A percentile compares a stretch with the other conserved stretches of the same genome.
These are phyloP conservation scores for Lippia alba DNA, from an alignment of 305 asterid genomes.

Conservation along the genomic window DNA sequence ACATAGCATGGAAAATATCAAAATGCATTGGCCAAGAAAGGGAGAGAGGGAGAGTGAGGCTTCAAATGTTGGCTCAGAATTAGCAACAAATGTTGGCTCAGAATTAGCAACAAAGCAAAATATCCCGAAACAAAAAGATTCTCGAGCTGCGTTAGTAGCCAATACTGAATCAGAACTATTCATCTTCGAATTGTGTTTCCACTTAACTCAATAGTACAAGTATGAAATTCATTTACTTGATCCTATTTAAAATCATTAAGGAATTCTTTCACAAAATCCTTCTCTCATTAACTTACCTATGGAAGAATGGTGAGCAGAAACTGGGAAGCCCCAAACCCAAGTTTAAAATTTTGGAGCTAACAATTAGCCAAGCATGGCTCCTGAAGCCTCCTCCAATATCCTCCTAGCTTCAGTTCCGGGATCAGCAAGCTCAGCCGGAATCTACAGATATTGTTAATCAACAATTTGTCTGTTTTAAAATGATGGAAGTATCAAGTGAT, in stretches of 20 bases:
- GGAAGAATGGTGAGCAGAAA: slow-evolving; percentile 21
- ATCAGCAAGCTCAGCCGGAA: slow-evolving; percentile 76
- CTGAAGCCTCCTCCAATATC: slow-evolving; percentile 62
- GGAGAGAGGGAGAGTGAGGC: not conserved
- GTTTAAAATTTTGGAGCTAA: not conserved
- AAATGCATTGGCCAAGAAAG: not conserved
- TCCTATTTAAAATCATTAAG: slow-evolving; percentile 15
- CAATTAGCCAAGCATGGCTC: slow-evolving; percentile 31
- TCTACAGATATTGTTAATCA: slow-evolving; percentile 45
- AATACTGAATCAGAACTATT: not conserved
- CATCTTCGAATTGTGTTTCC: not conserved
- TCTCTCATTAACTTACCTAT: slow-evolving; percentile 15
- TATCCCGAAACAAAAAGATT: not conserved
- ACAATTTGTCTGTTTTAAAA: not conserved
- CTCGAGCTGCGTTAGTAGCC: not conserved
- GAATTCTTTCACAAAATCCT: slow-evolving; percentile 11
- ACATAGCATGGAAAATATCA: not conserved
- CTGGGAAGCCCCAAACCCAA: slow-evolving; percentile 16
- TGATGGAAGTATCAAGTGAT: not conserved
- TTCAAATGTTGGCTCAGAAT: not conserved
- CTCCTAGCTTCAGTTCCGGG: slow-evolving; percentile 69
- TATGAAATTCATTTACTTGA: slow-evolving; percentile 22
- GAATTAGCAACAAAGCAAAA: not conserved
- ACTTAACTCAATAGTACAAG: slow-evolving; percentile 17
- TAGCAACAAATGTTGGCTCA: not conserved